Evolutionary conservation across 169 alveolate species (phyloP).

Genomic region (Cryptosporidium meleagridis): DNA sequence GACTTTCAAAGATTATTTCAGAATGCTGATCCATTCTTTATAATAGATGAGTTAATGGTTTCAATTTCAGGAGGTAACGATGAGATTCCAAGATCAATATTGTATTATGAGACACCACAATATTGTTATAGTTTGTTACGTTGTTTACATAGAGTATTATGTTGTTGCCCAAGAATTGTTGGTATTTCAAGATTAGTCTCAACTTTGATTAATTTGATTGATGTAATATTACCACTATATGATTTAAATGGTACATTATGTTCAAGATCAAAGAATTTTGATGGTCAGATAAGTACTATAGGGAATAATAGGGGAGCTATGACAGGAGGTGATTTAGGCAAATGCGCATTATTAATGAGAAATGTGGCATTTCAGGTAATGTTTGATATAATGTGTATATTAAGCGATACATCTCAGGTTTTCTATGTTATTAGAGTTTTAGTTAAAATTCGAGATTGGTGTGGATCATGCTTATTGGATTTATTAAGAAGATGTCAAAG

Average conservation of each 20-base stretch:
- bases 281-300: not conserved
- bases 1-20: constrained; percentile 4
- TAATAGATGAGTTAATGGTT: constrained; percentile 37
- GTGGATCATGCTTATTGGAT: constrained; percentile 72
- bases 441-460: constrained; percentile 72
- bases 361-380: constrained; percentile 50
- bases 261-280: constrained; percentile 23
- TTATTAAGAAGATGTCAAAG: constrained; percentile 69
- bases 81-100: constrained; percentile 39
- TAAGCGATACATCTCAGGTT: constrained; percentile 72
- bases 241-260: constrained; percentile 62
- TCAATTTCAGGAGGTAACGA: constrained; percentile 52
- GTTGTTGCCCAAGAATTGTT: constrained; percentile 62
- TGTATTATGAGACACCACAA: constrained; percentile 34
- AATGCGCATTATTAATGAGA: constrained; percentile 50
- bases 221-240: constrained; percentile 47
- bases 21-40: constrained; percentile 37
- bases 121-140: constrained; percentile 70
- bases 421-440: constrained; percentile 63
- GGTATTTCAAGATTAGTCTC: constrained; percentile 52
- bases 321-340: constrained; percentile 1
- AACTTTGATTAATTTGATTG: constrained; percentile 27
- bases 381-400: constrained; percentile 64
- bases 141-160: constrained; percentile 59
- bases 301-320: not conserved